Evolutionary conservation across 352 stramenopile genomes (phyloP).

Genomic region (Phytophthora hybrid): DNA sequence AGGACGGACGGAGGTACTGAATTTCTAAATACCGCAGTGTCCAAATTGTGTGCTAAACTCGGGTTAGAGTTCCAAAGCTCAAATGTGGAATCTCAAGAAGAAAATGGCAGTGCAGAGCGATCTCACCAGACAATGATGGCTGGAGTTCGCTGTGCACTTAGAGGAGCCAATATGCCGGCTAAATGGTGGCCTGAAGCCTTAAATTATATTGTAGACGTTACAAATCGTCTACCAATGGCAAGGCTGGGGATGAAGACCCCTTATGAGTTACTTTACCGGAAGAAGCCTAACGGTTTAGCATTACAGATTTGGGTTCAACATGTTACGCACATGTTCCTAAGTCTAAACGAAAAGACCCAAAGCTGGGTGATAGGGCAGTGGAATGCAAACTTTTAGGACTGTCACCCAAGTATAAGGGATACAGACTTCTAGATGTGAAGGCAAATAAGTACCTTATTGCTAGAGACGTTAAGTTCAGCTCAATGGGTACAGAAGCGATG

Average conservation of each 20-base stretch:
- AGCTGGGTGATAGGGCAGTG: not conserved
- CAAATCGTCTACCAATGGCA: not conserved
- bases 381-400: not conserved
- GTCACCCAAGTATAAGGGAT: not conserved
- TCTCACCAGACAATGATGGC: too few species aligned
- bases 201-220: too few species aligned
- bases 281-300: not conserved
- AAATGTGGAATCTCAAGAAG: too few species aligned
- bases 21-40: too few species aligned
- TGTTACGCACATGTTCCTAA: not conserved
- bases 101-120: too few species aligned
- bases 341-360: not conserved
- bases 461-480: not conserved
- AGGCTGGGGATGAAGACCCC: not conserved
- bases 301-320: not conserved
- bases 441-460: not conserved
- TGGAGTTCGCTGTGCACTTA: too few species aligned
- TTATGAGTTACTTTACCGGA: not conserved
- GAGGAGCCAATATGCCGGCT: too few species aligned
- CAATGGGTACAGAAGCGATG: not conserved
- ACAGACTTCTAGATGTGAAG: not conserved
- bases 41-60: too few species aligned
- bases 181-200: too few species aligned
- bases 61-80: too few species aligned
- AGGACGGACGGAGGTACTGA: too few species aligned